Base-by-base conservation (phyloP, 768 basidiomycete genomes). In the Mycena amicta region DNA sequence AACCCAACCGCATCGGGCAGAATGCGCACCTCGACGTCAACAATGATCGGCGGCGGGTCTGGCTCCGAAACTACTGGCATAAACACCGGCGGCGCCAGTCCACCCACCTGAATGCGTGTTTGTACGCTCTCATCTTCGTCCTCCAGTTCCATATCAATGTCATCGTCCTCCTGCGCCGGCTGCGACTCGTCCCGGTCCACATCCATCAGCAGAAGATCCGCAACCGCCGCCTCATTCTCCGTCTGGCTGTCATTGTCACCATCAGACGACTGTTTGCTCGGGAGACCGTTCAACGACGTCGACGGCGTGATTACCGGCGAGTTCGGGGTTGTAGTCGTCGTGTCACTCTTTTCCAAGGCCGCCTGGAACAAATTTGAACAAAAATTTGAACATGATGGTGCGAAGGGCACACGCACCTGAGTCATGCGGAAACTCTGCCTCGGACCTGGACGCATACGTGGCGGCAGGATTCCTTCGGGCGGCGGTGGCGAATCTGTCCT, bases 121-220 rank as follows among this genome's bases (percentile, higher is more conserved):
- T 59, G 22, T 5, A 45, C 55, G 23, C 45, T 55, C 47, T 63
- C 61, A 23, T 59, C 57, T 5, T 63, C 62, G 31, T 63, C 55
- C 27, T 64, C 62, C 16, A 57, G 23, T 29, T 64, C 62, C 47
- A 49, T 49, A 29, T 49, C 47, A 13, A 63, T 63, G 52, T 59
- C 62, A 1, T 56, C 62, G 50, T 63, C 62, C 62, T 59, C 62
- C 4, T 60, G 15, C 12, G 43, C 43, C 43, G 15, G 15, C 22
- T 45, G 52, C 20, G 50, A 29, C 49, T 57, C 62, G 50, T 60
- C 59, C 41, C 54, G 59, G 50, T 64, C 59, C 4, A 60, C 50
- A 45, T 60, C 62, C 58, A 54, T 46, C 53, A 63, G 23, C 45
- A 64, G 18, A n/a, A 63, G 52, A 30, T 64, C 59, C 37, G 59